A percentile compares a stretch with the other conserved stretches of the same genome.
These are phyloP conservation scores for Umbelopsis vinacea DNA, from an alignment of 192 early-diverging fungal species.

Conservation along the genomic window DNA sequence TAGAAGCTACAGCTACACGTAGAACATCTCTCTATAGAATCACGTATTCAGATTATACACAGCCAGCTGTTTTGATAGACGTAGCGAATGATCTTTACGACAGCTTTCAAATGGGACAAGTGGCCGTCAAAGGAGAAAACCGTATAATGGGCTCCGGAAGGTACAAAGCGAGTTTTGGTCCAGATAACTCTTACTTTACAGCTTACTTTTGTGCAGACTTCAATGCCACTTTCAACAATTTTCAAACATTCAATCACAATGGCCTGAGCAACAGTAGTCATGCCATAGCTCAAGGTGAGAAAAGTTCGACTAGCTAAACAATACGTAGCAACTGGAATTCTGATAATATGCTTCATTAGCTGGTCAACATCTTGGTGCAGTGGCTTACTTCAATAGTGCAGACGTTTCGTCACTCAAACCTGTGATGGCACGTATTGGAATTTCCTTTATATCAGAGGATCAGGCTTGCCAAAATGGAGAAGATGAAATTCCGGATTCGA, in stretches of 20 bases:
- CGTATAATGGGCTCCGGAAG: not conserved
- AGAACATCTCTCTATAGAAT: conserved; percentile 10
- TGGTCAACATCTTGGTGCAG: not conserved
- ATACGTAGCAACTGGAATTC: not conserved
- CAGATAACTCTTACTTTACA: conserved; percentile 7
- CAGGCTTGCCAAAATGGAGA: conserved; percentile 38
- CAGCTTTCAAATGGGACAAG: not conserved
- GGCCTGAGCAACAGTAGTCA: not conserved
- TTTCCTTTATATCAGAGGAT: conserved; percentile 37
- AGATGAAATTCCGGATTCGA: not conserved
- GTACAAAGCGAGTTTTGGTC: conserved; percentile 1
- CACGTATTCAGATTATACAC: not conserved
- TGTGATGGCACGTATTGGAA: conserved; percentile 30
- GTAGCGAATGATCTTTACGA: not conserved
- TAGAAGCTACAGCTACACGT: conserved; percentile 2
- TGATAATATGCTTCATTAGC: not conserved
- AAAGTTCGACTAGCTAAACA: not conserved
- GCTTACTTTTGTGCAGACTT: conserved; percentile 27
- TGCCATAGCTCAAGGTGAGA: not conserved
- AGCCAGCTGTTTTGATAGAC: not conserved
- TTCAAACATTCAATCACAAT: conserved; percentile 24
- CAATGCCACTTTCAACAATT: conserved; percentile 23
- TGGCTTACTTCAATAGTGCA: not conserved
- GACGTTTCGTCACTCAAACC: not conserved
- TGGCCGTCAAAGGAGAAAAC: not conserved